Conservation (phyloP, 2,329 filamentous ascomycete genomes). For the Monilinia fructigena region DNA sequence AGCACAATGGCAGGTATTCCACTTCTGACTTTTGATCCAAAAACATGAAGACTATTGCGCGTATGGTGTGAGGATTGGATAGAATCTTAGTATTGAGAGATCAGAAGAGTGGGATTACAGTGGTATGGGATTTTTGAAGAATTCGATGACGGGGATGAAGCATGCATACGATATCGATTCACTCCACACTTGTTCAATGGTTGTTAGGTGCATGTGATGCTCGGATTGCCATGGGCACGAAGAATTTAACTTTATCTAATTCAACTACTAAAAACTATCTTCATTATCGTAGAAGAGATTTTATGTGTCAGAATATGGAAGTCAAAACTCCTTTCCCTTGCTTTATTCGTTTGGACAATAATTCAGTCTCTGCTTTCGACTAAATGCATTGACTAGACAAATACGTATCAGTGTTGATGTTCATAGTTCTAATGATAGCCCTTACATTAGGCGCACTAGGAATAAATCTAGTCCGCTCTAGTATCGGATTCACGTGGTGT, state of each 20-base stretch:
- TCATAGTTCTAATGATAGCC: background rate
- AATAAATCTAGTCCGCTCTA: background rate
- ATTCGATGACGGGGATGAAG: constrained; percentile 18
- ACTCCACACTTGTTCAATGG: constrained; percentile 4
- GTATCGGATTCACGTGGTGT: background rate
- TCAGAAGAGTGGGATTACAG: background rate
- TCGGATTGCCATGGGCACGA: background rate
- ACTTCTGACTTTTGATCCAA: too few relatives aligned
- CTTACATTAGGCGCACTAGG: background rate
- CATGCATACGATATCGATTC: constrained; percentile 17
- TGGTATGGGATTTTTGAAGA: constrained; percentile 4
- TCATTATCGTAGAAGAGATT: background rate
- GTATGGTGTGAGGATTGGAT: too few relatives aligned
- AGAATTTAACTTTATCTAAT: too few relatives aligned
- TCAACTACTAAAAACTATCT: background rate
- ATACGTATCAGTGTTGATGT: constrained; percentile 13
- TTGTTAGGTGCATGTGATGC: background rate
- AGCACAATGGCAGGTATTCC: too few relatives aligned
- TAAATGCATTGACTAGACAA: too few relatives aligned
- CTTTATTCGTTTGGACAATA: background rate
- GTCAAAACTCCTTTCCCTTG: constrained; percentile 1
- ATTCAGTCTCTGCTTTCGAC: background rate
- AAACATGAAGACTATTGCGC: constrained; percentile 39
- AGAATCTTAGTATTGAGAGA: too few relatives aligned
- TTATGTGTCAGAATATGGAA: constrained; percentile 9